Evolutionary conservation across 306 rosid genomes (phyloP), one percentile per base, ranked within the genome.

Genomic region (Lupinus albus): DNA sequence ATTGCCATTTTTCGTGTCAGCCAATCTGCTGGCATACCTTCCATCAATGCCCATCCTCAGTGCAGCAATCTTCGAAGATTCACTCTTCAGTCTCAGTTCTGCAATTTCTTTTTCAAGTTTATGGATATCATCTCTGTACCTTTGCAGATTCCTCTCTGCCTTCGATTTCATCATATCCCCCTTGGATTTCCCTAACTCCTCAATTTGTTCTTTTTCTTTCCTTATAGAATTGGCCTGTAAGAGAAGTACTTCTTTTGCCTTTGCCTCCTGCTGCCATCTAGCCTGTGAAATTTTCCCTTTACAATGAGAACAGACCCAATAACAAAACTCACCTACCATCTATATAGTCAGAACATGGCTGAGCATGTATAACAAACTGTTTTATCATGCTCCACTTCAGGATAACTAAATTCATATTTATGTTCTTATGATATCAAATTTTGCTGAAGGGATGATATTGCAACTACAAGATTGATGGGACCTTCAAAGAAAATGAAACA

Each of bases 1-100:
- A 46, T 55, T 55, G 68, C 70, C 72, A 58, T 73, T 82, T 75
- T 75, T 79, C 56, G 71, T 16, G 60, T 80, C 83, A 6, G 59
- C 80, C 68, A 67, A 82, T 75, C 87, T 25, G 30, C 30, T 25
- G 30, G 30, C 30, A 25, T 25, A 25, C 4, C 30, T 78, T 70
- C 92, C 95, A 49, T 84, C 88, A 28, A 82, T 69, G 33, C 95
- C 97, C 71, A 84, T 85, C 17, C 82, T 81, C 66, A 91, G 86
- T 6, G 97, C 97, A 36, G 95, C 95, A 20, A 91, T 91, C 74
- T 87, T 88, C 0, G 85, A 83, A 57, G 95, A 88, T 61, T 88
- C 97, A 0, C 82, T 79, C 79, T 91, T 84, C 75, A 75, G 82
- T 74, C 92, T 82, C 83, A 88, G 68, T 58, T 82, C 82, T 46